Percentiles rank a stretch among this genome's conserved stretches.
Evolutionary conservation across 169 alveolate species (phyloP).

Genomic region (Eimeria necatrix): DNA sequence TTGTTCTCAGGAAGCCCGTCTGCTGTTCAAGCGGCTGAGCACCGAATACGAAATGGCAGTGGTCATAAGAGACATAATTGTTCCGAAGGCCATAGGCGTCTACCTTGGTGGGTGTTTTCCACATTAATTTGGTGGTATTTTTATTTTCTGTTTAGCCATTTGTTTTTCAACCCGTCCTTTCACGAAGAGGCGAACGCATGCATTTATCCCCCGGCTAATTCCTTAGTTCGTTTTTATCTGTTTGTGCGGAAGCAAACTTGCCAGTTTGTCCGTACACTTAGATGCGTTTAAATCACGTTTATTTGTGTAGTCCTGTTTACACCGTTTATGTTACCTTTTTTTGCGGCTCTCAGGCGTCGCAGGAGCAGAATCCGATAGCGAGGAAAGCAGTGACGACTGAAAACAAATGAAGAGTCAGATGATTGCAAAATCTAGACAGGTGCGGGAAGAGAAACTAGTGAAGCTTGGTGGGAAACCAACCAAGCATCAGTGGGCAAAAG

Average conservation of each 20-base stretch:
- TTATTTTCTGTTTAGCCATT: neutral
- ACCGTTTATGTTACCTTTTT: neutral
- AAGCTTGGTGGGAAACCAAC: no score
- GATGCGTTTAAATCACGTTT: neutral
- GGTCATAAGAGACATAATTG: neutral
- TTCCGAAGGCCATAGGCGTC: neutral
- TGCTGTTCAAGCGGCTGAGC: neutral
- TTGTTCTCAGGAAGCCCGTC: neutral
- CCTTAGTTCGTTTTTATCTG: neutral
- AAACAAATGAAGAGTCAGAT: neutral
- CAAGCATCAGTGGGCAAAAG: no score
- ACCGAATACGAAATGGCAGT: neutral
- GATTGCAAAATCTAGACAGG: no score
- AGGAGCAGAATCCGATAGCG: neutral
- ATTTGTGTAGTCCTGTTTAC: neutral
- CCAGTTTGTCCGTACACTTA: neutral
- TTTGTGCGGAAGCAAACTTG: neutral
- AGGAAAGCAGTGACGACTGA: slow-evolving; percentile 29
- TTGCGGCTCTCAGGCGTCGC: neutral
- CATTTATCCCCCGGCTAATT: neutral
- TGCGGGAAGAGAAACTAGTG: no score
- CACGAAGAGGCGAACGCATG: neutral
- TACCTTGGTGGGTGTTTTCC: neutral
- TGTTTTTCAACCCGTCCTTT: neutral
- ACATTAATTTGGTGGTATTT: neutral